Percentiles rank a stretch among this genome's conserved stretches.
Conservation (phyloP, 306 rosid species). For the Begonia fuchsioides region DNA sequence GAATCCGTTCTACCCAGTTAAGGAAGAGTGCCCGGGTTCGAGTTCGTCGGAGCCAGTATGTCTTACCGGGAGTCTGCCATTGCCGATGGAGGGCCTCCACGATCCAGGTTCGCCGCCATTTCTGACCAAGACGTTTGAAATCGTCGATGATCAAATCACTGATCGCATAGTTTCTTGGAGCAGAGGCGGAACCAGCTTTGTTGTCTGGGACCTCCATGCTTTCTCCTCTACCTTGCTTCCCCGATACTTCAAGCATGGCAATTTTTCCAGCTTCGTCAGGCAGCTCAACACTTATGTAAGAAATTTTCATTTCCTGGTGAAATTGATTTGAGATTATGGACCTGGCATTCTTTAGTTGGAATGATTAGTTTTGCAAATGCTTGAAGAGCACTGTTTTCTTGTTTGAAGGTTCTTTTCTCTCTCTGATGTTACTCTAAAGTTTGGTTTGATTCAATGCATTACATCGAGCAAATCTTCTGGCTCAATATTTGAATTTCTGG, state of each 20-base stretch:
- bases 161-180: constrained; percentile 66
- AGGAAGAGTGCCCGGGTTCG: constrained; percentile 39
- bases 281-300: constrained; percentile 91
- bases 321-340: too few relatives aligned
- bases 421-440: too few relatives aligned
- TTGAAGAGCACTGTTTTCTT: too few relatives aligned
- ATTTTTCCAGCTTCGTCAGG: constrained; percentile 86
- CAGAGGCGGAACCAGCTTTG: constrained; percentile 55
- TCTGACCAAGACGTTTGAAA: constrained; percentile 70
- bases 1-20: constrained; percentile 39
- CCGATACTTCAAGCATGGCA: constrained; percentile 68
- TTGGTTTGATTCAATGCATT: too few relatives aligned
- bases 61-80: constrained; percentile 23
- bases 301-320: not conserved
- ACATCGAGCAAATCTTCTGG: too few relatives aligned
- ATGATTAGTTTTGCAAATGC: too few relatives aligned
- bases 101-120: constrained; percentile 87
- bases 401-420: too few relatives aligned
- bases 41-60: constrained; percentile 17
- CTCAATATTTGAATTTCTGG: too few relatives aligned
- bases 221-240: constrained; percentile 55
- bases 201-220: constrained; percentile 67
- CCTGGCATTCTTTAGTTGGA: too few relatives aligned
- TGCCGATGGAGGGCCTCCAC: constrained; percentile 78
- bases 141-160: constrained; percentile 53